Conservation (phyloP, 495 filamentous ascomycete species). For the Aspergillus avenaceus region DNA sequence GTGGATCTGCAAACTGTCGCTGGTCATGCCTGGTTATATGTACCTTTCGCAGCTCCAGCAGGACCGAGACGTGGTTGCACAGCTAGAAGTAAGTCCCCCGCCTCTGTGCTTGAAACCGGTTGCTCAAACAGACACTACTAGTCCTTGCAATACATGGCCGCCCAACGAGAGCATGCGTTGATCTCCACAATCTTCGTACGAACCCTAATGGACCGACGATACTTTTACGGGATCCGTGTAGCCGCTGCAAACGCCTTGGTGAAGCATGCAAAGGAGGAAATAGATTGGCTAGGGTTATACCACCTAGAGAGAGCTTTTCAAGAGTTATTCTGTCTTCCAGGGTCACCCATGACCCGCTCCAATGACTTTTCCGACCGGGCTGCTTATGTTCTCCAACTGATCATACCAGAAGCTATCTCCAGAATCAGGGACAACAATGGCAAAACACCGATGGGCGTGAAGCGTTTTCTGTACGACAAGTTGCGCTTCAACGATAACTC, state of each 20-base stretch:
- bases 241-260: slow-evolving; percentile 73
- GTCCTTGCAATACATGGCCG: slow-evolving; percentile 59
- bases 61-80: slow-evolving; percentile 92
- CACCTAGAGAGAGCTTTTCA: slow-evolving; percentile 84
- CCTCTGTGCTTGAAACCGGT: neutral
- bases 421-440: slow-evolving; percentile 71
- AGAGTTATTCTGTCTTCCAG: slow-evolving; percentile 78
- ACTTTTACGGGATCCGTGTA: slow-evolving; percentile 87
- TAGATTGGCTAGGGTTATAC: slow-evolving; percentile 73
- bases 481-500: slow-evolving; percentile 91
- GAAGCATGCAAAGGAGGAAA: slow-evolving; percentile 62
- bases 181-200: slow-evolving; percentile 81
- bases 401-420: slow-evolving; percentile 75
- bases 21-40: slow-evolving; percentile 91
- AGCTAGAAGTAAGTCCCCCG: slow-evolving; percentile 63
- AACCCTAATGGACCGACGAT: slow-evolving; percentile 85
- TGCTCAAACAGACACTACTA: slow-evolving; percentile 14
- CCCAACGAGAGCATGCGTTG: slow-evolving; percentile 61
- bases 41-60: slow-evolving; percentile 95
- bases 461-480: slow-evolving; percentile 80
- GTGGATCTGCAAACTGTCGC: slow-evolving; percentile 80
- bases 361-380: slow-evolving; percentile 88
- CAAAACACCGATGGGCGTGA: slow-evolving; percentile 68
- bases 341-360: slow-evolving; percentile 67
- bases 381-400: slow-evolving; percentile 74